Evolutionary conservation across 2,329 filamentous ascomycete genomes (phyloP).

Genomic region (Falciphora oryzae): DNA sequence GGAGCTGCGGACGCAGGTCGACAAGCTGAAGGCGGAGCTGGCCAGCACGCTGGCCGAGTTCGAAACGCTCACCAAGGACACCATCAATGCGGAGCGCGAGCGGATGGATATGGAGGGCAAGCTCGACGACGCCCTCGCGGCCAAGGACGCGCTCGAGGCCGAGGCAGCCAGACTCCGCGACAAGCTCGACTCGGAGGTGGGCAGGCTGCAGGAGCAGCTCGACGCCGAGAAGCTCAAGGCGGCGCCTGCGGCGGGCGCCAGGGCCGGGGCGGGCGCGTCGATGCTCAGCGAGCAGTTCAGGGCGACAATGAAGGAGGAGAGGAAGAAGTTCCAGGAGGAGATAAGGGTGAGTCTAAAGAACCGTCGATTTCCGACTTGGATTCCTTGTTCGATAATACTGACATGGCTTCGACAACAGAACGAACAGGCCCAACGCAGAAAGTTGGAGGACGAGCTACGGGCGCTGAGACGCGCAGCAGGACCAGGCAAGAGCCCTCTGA

Average conservation of each 20-base stretch:
- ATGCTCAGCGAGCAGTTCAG: conserved; percentile 53
- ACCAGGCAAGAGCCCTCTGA: conserved; percentile 37
- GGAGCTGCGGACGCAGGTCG: conserved; percentile 42
- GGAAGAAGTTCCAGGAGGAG: conserved; percentile 51
- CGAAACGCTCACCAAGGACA: conserved; percentile 48
- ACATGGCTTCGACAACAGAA: conserved; percentile 31
- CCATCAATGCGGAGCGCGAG: conserved; percentile 43
- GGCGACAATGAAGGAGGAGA: conserved; percentile 50
- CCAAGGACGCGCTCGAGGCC: conserved; percentile 30
- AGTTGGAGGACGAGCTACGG: conserved; percentile 45
- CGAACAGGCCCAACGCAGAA: conserved; percentile 42
- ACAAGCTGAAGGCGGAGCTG: conserved; percentile 45
- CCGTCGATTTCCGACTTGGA: background rate
- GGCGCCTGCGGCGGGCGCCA: conserved; percentile 23
- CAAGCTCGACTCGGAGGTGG: conserved; percentile 36
- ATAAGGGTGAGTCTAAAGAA: conserved; percentile 34
- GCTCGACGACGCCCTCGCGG: conserved; percentile 34
- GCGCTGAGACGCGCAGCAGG: conserved; percentile 37
- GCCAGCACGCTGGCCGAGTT: conserved; percentile 44
- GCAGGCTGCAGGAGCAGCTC: conserved; percentile 44
- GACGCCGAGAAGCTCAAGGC: conserved; percentile 43
- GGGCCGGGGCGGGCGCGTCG: conserved; percentile 35
- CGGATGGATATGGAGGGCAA: conserved; percentile 39
- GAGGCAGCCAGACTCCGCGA: conserved; percentile 31
- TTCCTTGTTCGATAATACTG: conserved; percentile 18